Evolutionary conservation across 129 eudicot species (phyloP).

Genomic region (Arctium minus): DNA sequence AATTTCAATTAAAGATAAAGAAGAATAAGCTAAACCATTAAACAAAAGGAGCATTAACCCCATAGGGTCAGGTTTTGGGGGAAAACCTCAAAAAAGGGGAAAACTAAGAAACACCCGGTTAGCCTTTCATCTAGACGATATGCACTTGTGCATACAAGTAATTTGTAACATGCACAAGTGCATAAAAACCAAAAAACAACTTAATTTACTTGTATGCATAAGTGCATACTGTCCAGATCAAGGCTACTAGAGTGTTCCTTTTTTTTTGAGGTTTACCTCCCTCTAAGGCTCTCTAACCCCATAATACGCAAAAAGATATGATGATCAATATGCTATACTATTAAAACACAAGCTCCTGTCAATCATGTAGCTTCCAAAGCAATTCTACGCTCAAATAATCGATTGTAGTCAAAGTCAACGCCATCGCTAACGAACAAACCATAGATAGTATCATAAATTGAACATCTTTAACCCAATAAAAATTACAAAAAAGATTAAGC

Average conservation of each 20-base stretch:
- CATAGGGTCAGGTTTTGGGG: not conserved
- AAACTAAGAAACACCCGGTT: too few species aligned
- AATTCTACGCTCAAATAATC: constrained; percentile 5
- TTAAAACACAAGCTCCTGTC: not conserved
- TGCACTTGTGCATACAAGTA: too few species aligned
- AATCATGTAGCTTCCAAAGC: not conserved
- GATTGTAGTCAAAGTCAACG: not conserved
- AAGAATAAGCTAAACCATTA: not conserved
- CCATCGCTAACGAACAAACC: constrained; percentile 11
- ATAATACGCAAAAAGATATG: constrained; percentile 11
- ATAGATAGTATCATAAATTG: constrained; percentile 11
- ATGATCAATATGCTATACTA: not conserved
- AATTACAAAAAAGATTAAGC: not conserved
- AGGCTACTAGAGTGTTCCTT: too few species aligned
- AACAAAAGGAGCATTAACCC: not conserved
- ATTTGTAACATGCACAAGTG: too few species aligned
- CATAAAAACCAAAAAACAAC: too few species aligned
- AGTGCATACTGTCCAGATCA: too few species aligned
- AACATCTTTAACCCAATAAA: constrained; percentile 13
- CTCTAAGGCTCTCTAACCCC: not conserved
- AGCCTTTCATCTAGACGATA: too few species aligned
- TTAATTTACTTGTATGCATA: too few species aligned
- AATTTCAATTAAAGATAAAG: not conserved
- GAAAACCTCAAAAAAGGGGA: too few species aligned
- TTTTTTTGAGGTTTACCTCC: too few species aligned